These are phyloP conservation scores for Colletotrichum noveboracense DNA, from an alignment of 2,329 filamentous ascomycete species.

Conservation along the genomic window DNA sequence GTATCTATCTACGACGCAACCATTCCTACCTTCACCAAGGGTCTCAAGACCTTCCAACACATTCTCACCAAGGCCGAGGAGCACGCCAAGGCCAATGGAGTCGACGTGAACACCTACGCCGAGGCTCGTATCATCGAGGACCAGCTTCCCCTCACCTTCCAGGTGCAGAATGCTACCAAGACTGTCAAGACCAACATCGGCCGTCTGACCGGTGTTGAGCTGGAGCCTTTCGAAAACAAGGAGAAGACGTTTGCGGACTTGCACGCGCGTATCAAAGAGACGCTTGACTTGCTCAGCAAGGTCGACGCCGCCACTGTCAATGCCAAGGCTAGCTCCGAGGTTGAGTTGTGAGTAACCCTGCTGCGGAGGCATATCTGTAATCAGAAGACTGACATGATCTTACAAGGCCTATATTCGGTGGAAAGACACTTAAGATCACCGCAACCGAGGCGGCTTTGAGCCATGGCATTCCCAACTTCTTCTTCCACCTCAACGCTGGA, in stretches of 20 bases:
- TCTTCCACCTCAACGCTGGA: slow-evolving; percentile 62
- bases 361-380: neutral
- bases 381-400: neutral
- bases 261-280: slow-evolving; percentile 28
- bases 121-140: slow-evolving; percentile 32
- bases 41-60: slow-evolving; percentile 28
- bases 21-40: slow-evolving; percentile 28
- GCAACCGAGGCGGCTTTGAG: slow-evolving; percentile 44
- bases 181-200: slow-evolving; percentile 31
- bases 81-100: slow-evolving; percentile 30
- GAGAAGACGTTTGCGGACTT: slow-evolving; percentile 38
- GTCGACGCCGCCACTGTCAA: slow-evolving; percentile 30
- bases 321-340: slow-evolving; percentile 25
- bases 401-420: slow-evolving; percentile 6
- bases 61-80: slow-evolving; percentile 35
- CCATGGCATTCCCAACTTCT: slow-evolving; percentile 62
- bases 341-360: slow-evolving; percentile 28
- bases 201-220: slow-evolving; percentile 28
- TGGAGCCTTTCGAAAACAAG: slow-evolving; percentile 29
- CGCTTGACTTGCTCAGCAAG: slow-evolving; percentile 31
- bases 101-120: slow-evolving; percentile 27
- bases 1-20: slow-evolving; percentile 33
- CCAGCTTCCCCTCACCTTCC: slow-evolving; percentile 40
- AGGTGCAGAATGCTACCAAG: slow-evolving; percentile 36
- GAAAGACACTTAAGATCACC: slow-evolving; percentile 17